A percentile compares a stretch with the other conserved stretches of the same genome.
phyloP scores from a whole-genome alignment of 192 early-diverging fungal genomes.

The Umbelopsis sp. region DNA sequence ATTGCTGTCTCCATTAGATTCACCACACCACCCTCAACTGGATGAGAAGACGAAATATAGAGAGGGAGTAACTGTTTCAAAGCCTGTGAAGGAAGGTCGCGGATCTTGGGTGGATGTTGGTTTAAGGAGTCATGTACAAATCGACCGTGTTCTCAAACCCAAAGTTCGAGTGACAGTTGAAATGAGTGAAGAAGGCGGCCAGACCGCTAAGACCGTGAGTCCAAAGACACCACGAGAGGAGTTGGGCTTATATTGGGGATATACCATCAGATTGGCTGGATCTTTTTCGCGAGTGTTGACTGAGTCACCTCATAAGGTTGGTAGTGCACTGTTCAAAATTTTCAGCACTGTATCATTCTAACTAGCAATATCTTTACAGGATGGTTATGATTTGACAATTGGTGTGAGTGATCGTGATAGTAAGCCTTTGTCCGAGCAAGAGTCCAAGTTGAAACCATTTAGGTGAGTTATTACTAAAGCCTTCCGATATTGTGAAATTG shows the following conservation, averaged over 20 bases:
- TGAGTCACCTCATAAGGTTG: conserved; percentile 58
- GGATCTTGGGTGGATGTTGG: conserved; percentile 58
- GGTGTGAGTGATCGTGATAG: conserved; percentile 58
- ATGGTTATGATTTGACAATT: conserved; percentile 69
- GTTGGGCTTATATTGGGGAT: conserved; percentile 71
- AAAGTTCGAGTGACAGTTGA: conserved; percentile 67
- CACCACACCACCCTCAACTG: conserved; percentile 66
- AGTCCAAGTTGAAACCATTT: conserved; percentile 23
- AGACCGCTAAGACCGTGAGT: conserved; percentile 54
- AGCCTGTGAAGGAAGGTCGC: conserved; percentile 16
- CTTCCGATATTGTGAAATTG: conserved; percentile 11
- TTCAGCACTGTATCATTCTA: background rate
- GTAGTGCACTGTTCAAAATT: background rate
- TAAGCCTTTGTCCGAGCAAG: conserved; percentile 29
- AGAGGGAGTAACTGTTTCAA: conserved; percentile 62
- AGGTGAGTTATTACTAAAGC: conserved; percentile 16
- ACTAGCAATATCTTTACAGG: conserved; percentile 26
- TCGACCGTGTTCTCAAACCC: conserved; percentile 56
- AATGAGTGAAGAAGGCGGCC: conserved; percentile 34
- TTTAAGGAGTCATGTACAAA: conserved; percentile 46
- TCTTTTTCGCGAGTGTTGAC: conserved; percentile 62
- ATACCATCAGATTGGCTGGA: conserved; percentile 61
- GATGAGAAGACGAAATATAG: conserved; percentile 62
- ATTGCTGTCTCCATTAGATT: conserved; percentile 65
- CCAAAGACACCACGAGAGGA: conserved; percentile 63